Conservation (phyloP, 2,329 filamentous ascomycete genomes). For the Stagonosporopsis tanaceti region DNA sequence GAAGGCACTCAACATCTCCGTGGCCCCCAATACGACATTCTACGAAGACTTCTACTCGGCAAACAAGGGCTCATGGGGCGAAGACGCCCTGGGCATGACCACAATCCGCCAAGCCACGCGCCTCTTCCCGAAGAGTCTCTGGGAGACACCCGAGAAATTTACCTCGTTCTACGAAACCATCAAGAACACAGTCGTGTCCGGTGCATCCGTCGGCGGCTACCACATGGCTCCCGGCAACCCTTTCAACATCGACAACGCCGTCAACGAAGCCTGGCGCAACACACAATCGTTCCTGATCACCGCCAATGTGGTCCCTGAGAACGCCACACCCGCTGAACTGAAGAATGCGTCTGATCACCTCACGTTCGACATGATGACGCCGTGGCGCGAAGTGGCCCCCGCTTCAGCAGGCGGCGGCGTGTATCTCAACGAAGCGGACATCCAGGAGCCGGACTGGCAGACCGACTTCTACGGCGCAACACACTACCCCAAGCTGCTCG, state of each 20-base stretch:
- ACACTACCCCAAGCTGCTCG: constrained; percentile 37
- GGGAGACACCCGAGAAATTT: constrained; percentile 25
- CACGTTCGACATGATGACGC: constrained; percentile 27
- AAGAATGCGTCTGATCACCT: constrained; percentile 22
- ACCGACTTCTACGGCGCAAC: constrained; percentile 34
- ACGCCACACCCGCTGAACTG: constrained; percentile 25
- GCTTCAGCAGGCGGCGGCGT: constrained; percentile 29
- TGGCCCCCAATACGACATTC: constrained; percentile 13
- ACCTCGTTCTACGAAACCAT: constrained; percentile 20
- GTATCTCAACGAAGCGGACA: constrained; percentile 40
- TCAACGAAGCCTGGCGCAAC: constrained; percentile 35
- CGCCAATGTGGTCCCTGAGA: constrained; percentile 19
- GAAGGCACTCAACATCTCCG: constrained; percentile 21
- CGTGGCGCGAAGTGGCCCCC: constrained; percentile 29
- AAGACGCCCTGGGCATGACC: constrained; percentile 20
- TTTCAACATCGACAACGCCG: constrained; percentile 33
- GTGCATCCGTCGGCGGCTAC: constrained; percentile 35
- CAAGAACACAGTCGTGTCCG: constrained; percentile 19
- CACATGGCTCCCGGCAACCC: constrained; percentile 32
- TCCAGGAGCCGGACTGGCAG: constrained; percentile 39
- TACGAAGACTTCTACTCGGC: constrained; percentile 25
- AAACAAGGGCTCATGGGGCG: constrained; percentile 28
- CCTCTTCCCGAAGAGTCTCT: constrained; percentile 30
- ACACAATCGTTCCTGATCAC: constrained; percentile 32
- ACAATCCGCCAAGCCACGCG: constrained; percentile 25